Conservation (phyloP, 1,139 yeast genomes). For the Saccharomycopsis crataegensis region DNA sequence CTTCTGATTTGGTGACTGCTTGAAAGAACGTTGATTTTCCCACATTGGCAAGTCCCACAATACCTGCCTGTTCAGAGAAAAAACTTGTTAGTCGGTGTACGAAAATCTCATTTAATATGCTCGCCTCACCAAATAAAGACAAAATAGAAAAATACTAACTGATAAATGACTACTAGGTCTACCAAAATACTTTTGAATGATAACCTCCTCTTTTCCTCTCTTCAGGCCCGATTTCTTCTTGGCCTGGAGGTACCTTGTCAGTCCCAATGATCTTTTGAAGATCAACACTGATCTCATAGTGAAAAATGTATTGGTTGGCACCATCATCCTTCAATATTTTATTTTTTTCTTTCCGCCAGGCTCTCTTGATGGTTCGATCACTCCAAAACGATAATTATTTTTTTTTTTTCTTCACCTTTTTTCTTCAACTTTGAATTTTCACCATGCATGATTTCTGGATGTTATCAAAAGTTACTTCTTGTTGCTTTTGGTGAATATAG, state of each 20-base stretch:
- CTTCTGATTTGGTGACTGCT: constrained; percentile 59
- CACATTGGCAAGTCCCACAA: constrained; percentile 75
- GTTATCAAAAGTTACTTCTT: too few species aligned
- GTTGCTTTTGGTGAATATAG: too few species aligned
- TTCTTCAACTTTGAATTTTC: too few species aligned
- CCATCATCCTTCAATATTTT: too few species aligned
- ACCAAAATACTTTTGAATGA: constrained; percentile 33
- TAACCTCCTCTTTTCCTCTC: not conserved
- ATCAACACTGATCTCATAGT: too few species aligned
- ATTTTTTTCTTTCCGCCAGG: too few species aligned
- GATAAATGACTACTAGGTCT: constrained; percentile 50
- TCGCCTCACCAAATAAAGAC: not conserved
- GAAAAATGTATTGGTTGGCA: too few species aligned
- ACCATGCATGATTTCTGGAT: too few species aligned
- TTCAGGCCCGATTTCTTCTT: not conserved
- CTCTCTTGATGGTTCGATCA: too few species aligned
- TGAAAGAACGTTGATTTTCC: constrained; percentile 67
- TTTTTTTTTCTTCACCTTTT: too few species aligned
- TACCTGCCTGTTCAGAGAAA: constrained; percentile 32
- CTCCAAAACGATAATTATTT: too few species aligned
- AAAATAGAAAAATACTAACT: constrained; percentile 19
- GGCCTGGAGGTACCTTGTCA: not conserved
- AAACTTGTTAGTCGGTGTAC: not conserved
- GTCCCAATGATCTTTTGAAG: too few species aligned
- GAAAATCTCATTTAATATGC: not conserved